phyloP scores from a whole-genome alignment of 2,329 filamentous ascomycete species.

The Lanzia echinophila region DNA sequence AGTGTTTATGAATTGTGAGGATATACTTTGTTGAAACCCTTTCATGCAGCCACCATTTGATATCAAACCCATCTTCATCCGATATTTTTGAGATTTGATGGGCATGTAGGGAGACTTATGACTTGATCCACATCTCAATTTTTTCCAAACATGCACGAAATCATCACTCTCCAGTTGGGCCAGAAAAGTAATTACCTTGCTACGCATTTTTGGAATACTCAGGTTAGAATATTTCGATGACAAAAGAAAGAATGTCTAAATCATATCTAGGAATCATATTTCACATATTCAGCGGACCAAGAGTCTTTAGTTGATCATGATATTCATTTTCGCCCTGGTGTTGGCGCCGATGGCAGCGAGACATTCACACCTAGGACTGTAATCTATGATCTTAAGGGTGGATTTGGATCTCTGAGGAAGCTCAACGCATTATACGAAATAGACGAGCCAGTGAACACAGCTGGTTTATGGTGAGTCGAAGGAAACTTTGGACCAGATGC shows the following conservation, averaged over 20 bases:
- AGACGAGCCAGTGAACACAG: conserved; percentile 27
- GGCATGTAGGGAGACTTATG: no score
- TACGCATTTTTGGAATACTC: conserved; percentile 96
- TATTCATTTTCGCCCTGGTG: conserved; percentile 78
- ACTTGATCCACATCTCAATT: no score
- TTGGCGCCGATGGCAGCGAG: conserved; percentile 77
- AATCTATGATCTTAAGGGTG: conserved; percentile 91
- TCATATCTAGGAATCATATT: conserved; percentile 79
- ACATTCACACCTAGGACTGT: conserved; percentile 89
- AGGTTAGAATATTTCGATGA: conserved; percentile 44
- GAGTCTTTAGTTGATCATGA: conserved; percentile 70
- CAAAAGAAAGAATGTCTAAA: conserved; percentile 1
- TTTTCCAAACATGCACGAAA: conserved; percentile 86
- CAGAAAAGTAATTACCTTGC: conserved; percentile 88
- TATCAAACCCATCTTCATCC: no score
- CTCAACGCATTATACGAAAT: conserved; percentile 74
- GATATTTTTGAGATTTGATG: no score
- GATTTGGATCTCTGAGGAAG: conserved; percentile 81
- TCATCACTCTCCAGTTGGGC: conserved; percentile 88
- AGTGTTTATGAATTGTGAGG: no score
- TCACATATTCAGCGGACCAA: conserved; percentile 70
- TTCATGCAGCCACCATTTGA: no score
- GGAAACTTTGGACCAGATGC: neutral
- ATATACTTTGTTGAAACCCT: no score
- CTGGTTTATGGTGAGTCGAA: conserved; percentile 34